Conservation (phyloP, 2,329 filamentous ascomycete species). For the Sclerotinia spermophila region DNA sequence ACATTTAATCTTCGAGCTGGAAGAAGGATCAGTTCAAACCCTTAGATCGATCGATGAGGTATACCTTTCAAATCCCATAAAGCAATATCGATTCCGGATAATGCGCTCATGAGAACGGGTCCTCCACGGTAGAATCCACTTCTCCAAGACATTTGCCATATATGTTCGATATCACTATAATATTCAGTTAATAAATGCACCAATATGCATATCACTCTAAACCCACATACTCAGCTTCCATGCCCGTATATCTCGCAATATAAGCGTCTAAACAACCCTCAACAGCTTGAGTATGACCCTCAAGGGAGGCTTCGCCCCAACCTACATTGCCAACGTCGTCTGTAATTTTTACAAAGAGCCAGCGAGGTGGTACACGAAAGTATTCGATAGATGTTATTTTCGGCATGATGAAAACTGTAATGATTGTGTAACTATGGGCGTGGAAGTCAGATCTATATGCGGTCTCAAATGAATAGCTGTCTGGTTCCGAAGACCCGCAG, state of each 20-base stretch:
- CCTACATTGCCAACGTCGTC: constrained; percentile 62
- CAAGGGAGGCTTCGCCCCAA: constrained; percentile 72
- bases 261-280: constrained; percentile 70
- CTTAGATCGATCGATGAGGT: not conserved
- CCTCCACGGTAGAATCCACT: constrained; percentile 73
- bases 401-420: constrained; percentile 45
- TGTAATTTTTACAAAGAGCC: constrained; percentile 74
- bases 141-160: constrained; percentile 73
- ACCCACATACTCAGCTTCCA: constrained; percentile 62
- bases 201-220: not conserved
- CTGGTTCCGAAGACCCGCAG: not conserved
- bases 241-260: constrained; percentile 57
- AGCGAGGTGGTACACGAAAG: constrained; percentile 70
- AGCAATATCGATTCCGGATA: constrained; percentile 75
- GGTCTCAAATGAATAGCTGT: not conserved
- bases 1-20: constrained; percentile 56
- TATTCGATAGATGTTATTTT: constrained; percentile 67
- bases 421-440: not conserved
- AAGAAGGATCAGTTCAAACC: not conserved
- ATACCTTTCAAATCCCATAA: constrained; percentile 71
- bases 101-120: constrained; percentile 74
- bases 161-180: constrained; percentile 69
- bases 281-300: constrained; percentile 70
- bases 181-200: not conserved
- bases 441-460: not conserved